Percentiles rank a stretch among this genome's conserved stretches.
These are phyloP conservation scores for Physcomitrium patens DNA, from an alignment of 225 moss, liverwort and hornwort species.

Conservation along the genomic window DNA sequence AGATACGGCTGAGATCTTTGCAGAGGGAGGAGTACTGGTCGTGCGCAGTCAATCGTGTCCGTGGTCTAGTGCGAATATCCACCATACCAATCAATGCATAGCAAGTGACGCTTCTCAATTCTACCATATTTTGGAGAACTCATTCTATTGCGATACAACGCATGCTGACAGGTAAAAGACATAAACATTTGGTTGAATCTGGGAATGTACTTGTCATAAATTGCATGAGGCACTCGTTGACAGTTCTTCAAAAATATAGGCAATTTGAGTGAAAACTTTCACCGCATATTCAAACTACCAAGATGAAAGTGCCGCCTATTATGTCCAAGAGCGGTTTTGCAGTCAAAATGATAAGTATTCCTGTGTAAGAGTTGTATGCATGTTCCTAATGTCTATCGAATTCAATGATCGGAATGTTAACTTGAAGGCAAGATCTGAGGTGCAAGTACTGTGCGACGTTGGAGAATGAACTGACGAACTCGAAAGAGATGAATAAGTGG, in stretches of 20 bases:
- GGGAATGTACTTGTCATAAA: no score
- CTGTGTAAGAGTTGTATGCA: no score
- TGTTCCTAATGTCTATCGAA: no score
- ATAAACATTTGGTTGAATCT: no score
- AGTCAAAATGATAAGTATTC: no score
- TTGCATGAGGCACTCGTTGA: no score
- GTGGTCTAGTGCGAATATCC: constrained; percentile 34
- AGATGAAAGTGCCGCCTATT: no score
- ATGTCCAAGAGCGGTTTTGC: no score
- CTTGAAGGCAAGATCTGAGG: constrained; percentile 19
- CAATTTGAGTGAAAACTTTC: no score
- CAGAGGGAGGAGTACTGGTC: constrained; percentile 36
- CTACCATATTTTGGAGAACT: constrained; percentile 37
- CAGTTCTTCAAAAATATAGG: no score
- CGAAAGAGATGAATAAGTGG: constrained; percentile 23
- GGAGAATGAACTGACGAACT: constrained; percentile 37
- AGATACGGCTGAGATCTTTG: constrained; percentile 33
- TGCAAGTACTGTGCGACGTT: constrained; percentile 45
- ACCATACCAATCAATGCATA: constrained; percentile 22
- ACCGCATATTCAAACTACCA: no score
- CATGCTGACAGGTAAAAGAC: constrained; percentile 32
- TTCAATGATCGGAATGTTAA: no score
- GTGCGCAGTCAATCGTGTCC: constrained; percentile 44
- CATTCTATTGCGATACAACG: constrained; percentile 21
- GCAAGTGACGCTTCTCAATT: constrained; percentile 27